A percentile compares a stretch with the other conserved stretches of the same genome.
Evolutionary conservation across 805 yeast genomes (phyloP).

Genomic region (Schizosaccharomyces cryophilus): DNA sequence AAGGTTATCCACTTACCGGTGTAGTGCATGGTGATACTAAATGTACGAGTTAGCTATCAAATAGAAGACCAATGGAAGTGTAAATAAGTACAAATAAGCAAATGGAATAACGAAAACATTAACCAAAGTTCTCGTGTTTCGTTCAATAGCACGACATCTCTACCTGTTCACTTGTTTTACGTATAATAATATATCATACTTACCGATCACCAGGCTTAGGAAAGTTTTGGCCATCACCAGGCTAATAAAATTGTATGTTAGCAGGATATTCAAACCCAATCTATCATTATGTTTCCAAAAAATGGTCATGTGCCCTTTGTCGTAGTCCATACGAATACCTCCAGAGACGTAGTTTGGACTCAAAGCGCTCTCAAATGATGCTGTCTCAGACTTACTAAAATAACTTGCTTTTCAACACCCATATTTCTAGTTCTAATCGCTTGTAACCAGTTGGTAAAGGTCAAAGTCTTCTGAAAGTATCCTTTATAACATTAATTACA

Average conservation of each 20-base stretch:
- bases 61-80: not conserved
- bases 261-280: not conserved
- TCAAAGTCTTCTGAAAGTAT: too few relatives aligned
- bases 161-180: too few relatives aligned
- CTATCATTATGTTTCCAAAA: not conserved
- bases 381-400: not conserved
- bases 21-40: not conserved
- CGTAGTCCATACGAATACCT: not conserved
- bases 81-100: not conserved
- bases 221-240: not conserved
- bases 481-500: too few relatives aligned
- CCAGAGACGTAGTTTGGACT: not conserved
- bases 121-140: not conserved
- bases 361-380: not conserved
- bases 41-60: not conserved
- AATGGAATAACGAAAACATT: not conserved
- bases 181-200: not conserved
- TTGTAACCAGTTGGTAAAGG: not conserved
- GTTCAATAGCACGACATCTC: too few relatives aligned
- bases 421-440: not conserved
- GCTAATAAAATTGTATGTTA: not conserved
- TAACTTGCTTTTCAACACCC: constrained; percentile 1
- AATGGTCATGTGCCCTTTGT: too few relatives aligned
- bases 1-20: not conserved
- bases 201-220: constrained; percentile 1